Evolutionary conservation across 2,329 filamentous ascomycete genomes (phyloP), one percentile per base, ranked within the genome.

Genomic region (Trichophyton benhamiae): DNA sequence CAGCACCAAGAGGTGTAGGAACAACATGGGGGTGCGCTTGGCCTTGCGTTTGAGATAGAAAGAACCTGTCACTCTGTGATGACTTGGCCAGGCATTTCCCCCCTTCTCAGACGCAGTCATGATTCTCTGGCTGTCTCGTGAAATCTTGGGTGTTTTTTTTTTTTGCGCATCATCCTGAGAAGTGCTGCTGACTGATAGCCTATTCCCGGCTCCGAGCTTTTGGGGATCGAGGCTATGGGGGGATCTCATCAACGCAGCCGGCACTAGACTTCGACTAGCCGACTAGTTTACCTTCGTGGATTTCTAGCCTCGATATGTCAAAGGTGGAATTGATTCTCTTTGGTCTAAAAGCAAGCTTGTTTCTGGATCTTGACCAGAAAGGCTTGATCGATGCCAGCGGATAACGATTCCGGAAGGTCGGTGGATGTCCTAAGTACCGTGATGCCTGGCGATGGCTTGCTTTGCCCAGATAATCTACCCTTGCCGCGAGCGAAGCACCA

Each of bases 331-430:
- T 53, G 22, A 30, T 20, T 30, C n/a, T 22, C 44, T 48, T 13
- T 11, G 44, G 33, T 38, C 33, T 13, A 38, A 38, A 38, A 38
- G 44, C 44, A 48, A 44, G 44, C 44, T 48, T 48, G 44, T 20
- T 44, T 48, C 44, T 48, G 44, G 22, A 38, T 38, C 22, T 53
- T 8, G 15, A 53, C 27, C 49, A 53, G 41, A 33, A 53, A 53
- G 25, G 49, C 49, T 53, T 53, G 49, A 53, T 33, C 27, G 13
- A 25, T 30, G 49, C 22, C 22, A 30, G 22, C 49, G 22, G 49
- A 53, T 27, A 53, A 53, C 49, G 22, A 53, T 53, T 53, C 49
- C 49, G 49, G 49, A 53, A 53, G 49, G 49, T 53, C 49, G 30
- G 49, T 53, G 22, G 22, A 33, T 22, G 22, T 53, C 33, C 33